Conservation (phyloP, 2,329 filamentous ascomycete species). For the Ophiostoma himal-ulmi region DNA sequence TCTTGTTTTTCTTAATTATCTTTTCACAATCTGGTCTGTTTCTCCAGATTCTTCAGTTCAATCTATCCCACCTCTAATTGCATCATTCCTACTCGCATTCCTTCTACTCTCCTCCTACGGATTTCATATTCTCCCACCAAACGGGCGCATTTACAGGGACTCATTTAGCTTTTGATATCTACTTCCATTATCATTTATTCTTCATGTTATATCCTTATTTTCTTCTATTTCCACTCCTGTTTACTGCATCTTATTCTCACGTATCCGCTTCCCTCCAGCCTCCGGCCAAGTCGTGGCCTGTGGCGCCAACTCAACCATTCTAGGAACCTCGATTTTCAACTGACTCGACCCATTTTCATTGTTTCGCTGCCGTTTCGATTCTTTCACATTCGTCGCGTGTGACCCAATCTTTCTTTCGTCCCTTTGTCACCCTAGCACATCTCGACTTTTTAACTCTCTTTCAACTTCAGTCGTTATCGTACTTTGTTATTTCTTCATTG, state of each 20-base stretch:
- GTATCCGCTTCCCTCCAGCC: constrained; percentile 8
- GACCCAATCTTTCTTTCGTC: background rate
- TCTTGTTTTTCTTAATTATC: background rate
- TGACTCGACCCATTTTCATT: constrained; percentile 7
- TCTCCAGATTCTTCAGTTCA: background rate
- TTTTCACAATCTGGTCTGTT: background rate
- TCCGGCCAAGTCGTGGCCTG: background rate
- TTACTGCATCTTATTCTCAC: background rate
- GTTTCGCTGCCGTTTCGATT: constrained; percentile 2
- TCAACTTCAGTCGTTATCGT: background rate
- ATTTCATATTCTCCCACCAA: background rate
- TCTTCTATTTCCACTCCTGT: background rate
- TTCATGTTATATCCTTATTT: background rate
- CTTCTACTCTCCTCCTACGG: background rate
- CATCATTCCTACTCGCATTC: constrained; percentile 1
- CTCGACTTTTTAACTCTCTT: background rate
- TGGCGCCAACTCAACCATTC: background rate
- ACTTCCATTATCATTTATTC: background rate
- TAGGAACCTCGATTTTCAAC: background rate
- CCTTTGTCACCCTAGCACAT: background rate
- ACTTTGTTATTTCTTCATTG: background rate
- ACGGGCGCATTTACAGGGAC: background rate
- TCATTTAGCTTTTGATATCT: background rate
- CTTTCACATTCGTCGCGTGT: background rate
- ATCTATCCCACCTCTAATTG: background rate